These are phyloP conservation scores for Colletotrichum neosansevieriae DNA, from an alignment of 2,329 filamentous ascomycete genomes.

Conservation along the genomic window DNA sequence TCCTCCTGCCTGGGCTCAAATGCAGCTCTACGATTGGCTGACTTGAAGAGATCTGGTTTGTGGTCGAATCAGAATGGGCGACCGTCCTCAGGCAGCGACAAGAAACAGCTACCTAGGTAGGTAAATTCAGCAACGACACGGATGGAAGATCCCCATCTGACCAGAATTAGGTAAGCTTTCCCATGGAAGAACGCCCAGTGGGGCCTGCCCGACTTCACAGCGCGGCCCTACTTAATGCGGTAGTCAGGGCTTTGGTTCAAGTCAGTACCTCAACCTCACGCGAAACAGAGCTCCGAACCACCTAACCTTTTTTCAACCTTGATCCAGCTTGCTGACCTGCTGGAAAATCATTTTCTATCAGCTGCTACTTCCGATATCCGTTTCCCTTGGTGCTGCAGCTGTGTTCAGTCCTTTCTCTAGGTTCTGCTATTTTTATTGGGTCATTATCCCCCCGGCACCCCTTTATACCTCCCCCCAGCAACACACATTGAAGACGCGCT, in stretches of 20 bases:
- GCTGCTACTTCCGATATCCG: background rate
- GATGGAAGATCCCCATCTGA: too few species aligned
- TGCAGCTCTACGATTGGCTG: constrained; percentile 20
- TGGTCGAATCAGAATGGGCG: constrained; percentile 16
- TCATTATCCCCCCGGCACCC: background rate
- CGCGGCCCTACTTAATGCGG: background rate
- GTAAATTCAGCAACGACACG: background rate
- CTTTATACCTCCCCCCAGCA: background rate
- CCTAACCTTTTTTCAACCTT: too few species aligned
- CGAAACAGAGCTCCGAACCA: too few species aligned
- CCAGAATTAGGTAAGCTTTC: too few species aligned
- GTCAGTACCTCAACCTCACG: background rate
- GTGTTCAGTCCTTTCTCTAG: background rate
- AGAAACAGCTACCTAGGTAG: constrained; percentile 5
- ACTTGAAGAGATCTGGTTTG: background rate
- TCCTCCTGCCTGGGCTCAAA: constrained; percentile 12
- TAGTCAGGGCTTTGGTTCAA: background rate
- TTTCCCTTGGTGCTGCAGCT: background rate
- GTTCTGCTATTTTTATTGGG: background rate
- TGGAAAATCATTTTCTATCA: too few species aligned
- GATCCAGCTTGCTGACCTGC: too few species aligned
- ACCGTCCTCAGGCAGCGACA: constrained; percentile 28
- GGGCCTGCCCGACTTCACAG: background rate
- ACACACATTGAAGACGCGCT: constrained; percentile 7
- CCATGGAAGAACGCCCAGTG: background rate